Percentiles rank a stretch among this genome's conserved stretches.
Conservation (phyloP, 208 protist species). For the Naegleria gruberi region DNA sequence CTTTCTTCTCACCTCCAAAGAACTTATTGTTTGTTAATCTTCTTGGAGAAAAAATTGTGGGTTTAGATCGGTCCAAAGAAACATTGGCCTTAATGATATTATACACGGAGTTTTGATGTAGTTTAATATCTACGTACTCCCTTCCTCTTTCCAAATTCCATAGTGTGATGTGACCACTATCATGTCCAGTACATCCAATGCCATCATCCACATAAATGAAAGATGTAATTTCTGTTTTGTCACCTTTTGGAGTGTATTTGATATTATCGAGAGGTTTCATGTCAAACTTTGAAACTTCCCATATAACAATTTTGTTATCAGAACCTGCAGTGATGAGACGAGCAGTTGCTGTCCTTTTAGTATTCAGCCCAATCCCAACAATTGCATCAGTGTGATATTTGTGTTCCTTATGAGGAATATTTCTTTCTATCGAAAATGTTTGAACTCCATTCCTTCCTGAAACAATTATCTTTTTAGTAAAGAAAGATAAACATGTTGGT, state of each 20-base stretch:
- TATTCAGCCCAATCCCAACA: neutral
- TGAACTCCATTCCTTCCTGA: neutral
- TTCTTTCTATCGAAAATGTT: neutral
- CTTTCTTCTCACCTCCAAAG: neutral
- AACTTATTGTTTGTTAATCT: neutral
- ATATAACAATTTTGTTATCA: neutral
- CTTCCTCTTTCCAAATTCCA: slow-evolving; percentile 2
- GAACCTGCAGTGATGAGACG: neutral
- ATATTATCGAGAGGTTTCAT: neutral
- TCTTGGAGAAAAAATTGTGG: neutral
- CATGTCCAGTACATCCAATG: neutral
- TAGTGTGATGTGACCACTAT: neutral
- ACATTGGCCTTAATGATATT: neutral
- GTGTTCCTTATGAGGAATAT: neutral
- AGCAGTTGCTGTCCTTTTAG: neutral
- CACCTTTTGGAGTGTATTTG: neutral
- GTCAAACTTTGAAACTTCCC: neutral
- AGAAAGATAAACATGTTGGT: neutral
- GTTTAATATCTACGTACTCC: neutral
- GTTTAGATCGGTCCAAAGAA: neutral
- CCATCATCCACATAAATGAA: neutral
- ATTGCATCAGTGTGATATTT: neutral
- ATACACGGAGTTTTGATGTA: neutral
- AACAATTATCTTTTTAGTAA: neutral
- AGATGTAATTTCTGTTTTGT: neutral